phyloP scores from a whole-genome alignment of 2,329 filamentous ascomycete genomes.

The Aureobasidium sp. region DNA sequence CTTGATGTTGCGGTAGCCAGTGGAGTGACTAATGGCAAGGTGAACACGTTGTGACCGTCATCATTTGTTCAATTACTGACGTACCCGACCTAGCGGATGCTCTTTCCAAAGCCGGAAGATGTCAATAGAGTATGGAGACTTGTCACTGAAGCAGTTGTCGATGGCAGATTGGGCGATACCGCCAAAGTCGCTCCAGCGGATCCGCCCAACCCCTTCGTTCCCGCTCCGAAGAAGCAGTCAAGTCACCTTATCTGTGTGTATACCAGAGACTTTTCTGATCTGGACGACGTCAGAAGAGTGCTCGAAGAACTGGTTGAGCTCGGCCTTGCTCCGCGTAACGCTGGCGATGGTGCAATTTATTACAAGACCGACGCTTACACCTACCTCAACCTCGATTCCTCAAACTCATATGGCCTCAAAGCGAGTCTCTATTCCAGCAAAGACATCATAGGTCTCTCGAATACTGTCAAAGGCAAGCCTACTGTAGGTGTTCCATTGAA shows the following conservation, averaged over 20 bases:
- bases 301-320: slow-evolving; percentile 42
- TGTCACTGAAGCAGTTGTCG: slow-evolving; percentile 57
- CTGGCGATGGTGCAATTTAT: slow-evolving; percentile 48
- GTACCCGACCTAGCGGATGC: slow-evolving; percentile 56
- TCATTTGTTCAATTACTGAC: neutral
- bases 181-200: slow-evolving; percentile 63
- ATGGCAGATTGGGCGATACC: slow-evolving; percentile 59
- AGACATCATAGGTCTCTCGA: slow-evolving; percentile 19
- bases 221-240: slow-evolving; percentile 21
- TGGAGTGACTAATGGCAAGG: slow-evolving; percentile 58
- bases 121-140: slow-evolving; percentile 57
- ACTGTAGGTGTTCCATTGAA: neutral
- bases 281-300: slow-evolving; percentile 59
- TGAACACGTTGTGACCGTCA: slow-evolving; percentile 21
- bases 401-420: slow-evolving; percentile 33
- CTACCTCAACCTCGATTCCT: slow-evolving; percentile 32
- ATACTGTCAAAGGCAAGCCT: neutral
- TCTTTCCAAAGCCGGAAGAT: slow-evolving; percentile 49
- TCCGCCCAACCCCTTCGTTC: slow-evolving; percentile 28
- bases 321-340: slow-evolving; percentile 42
- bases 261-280: slow-evolving; percentile 64
- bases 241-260: slow-evolving; percentile 63
- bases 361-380: slow-evolving; percentile 64
- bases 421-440: slow-evolving; percentile 37
- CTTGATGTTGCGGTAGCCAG: slow-evolving; percentile 50